Evolutionary conservation across 495 filamentous ascomycete genomes (phyloP).

Genomic region (Patellaria atrata): DNA sequence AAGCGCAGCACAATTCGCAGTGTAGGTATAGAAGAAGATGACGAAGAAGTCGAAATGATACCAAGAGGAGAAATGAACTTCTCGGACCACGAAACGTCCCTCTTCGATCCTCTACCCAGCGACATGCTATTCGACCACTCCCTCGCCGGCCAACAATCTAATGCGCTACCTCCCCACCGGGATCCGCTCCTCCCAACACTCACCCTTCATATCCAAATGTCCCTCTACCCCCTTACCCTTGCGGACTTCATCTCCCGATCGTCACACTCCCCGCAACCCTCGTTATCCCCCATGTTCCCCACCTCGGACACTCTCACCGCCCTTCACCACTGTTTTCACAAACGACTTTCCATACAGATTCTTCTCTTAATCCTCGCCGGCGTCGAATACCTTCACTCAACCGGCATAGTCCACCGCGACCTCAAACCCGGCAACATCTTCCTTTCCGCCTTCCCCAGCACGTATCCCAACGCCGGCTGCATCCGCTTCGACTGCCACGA

Average conservation of each 20-base stretch:
- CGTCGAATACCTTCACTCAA: slow-evolving; percentile 25
- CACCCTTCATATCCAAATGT: slow-evolving; percentile 32
- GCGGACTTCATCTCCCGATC: slow-evolving; percentile 22
- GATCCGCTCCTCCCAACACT: slow-evolving; percentile 14
- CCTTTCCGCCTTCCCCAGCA: slow-evolving; percentile 18
- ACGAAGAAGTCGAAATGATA: slow-evolving; percentile 17
- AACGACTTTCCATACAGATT: slow-evolving; percentile 21
- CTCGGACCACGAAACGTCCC: slow-evolving; percentile 1
- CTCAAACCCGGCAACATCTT: slow-evolving; percentile 37
- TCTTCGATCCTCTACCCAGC: slow-evolving; percentile 4
- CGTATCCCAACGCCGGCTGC: slow-evolving; percentile 2
- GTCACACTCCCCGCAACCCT: not conserved
- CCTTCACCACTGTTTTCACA: slow-evolving; percentile 31
- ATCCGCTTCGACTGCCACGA: slow-evolving; percentile 21
- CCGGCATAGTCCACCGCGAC: slow-evolving; percentile 32
- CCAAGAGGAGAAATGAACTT: slow-evolving; percentile 1
- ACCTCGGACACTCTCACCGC: not conserved
- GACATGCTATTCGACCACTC: slow-evolving; percentile 6
- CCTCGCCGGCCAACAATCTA: not conserved
- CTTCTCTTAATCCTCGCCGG: slow-evolving; percentile 26
- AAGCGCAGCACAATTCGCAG: slow-evolving; percentile 3
- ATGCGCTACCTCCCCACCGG: not conserved
- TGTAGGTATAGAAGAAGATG: slow-evolving; percentile 2
- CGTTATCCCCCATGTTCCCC: not conserved
- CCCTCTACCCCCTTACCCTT: slow-evolving; percentile 29